Evolutionary conservation across 2,329 filamentous ascomycete species (phyloP).

Genomic region (Exserohilum turcica): DNA sequence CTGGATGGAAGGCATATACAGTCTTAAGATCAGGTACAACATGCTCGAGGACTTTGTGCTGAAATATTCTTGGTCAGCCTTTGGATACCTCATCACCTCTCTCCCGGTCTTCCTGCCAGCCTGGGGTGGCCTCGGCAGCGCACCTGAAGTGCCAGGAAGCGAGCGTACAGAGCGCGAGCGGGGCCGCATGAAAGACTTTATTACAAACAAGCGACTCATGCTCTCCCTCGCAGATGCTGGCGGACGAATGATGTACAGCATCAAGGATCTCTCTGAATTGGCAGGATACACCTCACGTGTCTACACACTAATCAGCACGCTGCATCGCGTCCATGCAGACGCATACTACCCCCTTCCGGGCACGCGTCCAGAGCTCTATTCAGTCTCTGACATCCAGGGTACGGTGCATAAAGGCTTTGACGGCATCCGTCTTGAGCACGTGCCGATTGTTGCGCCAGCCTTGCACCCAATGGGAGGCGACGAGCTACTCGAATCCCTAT

Average conservation of each 20-base stretch:
- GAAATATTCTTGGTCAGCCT: conserved; percentile 98
- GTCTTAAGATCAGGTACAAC: conserved; percentile 96
- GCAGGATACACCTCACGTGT: conserved; percentile 96
- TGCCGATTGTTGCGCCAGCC: conserved; percentile 87
- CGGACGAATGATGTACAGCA: conserved; percentile 98
- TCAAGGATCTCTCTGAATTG: conserved; percentile 95
- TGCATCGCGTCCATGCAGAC: conserved; percentile 90
- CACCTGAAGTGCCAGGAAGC: conserved; percentile 63
- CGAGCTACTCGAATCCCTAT: conserved; percentile 84
- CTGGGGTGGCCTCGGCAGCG: conserved; percentile 84
- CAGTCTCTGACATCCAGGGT: conserved; percentile 87
- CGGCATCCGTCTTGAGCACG: conserved; percentile 88
- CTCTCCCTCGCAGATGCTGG: conserved; percentile 94
- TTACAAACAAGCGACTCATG: conserved; percentile 99
- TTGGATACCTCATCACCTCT: conserved; percentile 91
- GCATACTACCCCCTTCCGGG: conserved; percentile 76
- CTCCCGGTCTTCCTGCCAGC: conserved; percentile 92
- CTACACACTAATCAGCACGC: conserved; percentile 91
- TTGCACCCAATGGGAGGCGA: conserved; percentile 91
- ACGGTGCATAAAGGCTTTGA: conserved; percentile 95
- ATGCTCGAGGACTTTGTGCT: conserved; percentile 98
- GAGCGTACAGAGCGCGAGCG: conserved; percentile 69
- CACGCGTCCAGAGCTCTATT: conserved; percentile 78
- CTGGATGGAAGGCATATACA: conserved; percentile 99
- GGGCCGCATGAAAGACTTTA: conserved; percentile 95